Conservation (phyloP, 345 rosid species). For the Lumnitzera littorea region DNA sequence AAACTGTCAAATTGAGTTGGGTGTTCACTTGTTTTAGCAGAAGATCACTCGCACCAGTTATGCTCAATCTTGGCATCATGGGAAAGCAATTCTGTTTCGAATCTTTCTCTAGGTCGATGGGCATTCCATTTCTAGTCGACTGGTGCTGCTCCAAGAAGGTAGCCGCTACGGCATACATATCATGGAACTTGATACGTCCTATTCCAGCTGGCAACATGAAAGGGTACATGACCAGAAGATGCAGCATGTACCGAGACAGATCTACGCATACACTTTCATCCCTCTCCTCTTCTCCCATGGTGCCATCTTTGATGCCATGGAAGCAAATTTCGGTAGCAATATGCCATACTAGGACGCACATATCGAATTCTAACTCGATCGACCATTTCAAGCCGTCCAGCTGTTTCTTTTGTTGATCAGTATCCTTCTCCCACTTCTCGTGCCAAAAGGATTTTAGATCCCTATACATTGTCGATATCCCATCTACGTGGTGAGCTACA, state of each 20-base stretch:
- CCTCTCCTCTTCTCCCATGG: background rate
- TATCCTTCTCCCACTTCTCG: background rate
- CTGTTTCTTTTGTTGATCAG: background rate
- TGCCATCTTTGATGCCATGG: background rate
- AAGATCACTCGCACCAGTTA: background rate
- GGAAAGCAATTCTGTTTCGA: no score
- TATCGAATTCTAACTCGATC: conserved; percentile 3
- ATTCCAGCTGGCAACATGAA: conserved; percentile 6
- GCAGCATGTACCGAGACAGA: conserved; percentile 8
- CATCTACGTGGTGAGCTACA: no score
- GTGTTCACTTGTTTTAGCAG: conserved; percentile 11
- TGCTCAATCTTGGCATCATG: background rate
- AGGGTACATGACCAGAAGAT: conserved; percentile 5
- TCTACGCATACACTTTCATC: background rate
- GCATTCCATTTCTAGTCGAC: no score
- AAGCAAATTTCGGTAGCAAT: conserved; percentile 4
- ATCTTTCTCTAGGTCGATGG: no score
- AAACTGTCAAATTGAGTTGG: conserved; percentile 1
- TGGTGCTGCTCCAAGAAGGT: background rate
- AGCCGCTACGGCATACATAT: background rate
- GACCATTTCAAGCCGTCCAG: conserved; percentile 3
- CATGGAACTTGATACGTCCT: background rate
- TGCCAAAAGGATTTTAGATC: background rate
- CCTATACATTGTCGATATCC: no score
- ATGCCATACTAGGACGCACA: conserved; percentile 8